Evolutionary conservation across 1,139 yeast genomes (phyloP).

Genomic region (Kurtzmaniella quercitrusa): DNA sequence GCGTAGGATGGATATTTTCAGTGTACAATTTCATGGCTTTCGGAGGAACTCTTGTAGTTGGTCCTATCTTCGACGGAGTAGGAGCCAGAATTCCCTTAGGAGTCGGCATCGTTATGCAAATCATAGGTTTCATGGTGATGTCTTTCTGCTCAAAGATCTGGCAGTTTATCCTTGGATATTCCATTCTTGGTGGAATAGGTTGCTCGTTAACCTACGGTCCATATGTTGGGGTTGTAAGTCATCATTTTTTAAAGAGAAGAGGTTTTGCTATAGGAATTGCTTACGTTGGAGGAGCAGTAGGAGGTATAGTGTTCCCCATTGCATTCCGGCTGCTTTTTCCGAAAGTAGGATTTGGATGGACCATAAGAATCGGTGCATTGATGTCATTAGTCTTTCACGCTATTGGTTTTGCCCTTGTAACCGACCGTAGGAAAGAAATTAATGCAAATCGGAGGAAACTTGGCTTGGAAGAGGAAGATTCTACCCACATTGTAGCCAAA

Average conservation of each 20-base stretch:
- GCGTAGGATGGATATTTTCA: conserved; percentile 32
- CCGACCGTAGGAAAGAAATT: conserved; percentile 21
- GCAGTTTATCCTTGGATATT: conserved; percentile 23
- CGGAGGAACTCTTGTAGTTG: conserved; percentile 21
- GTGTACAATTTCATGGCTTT: conserved; percentile 26
- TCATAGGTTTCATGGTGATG: conserved; percentile 20
- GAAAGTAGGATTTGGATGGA: conserved; percentile 27
- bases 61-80: conserved; percentile 22
- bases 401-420: conserved; percentile 14
- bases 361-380: conserved; percentile 23
- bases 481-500: conserved; percentile 9
- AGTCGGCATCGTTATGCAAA: conserved; percentile 15
- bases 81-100: conserved; percentile 19
- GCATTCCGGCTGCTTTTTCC: conserved; percentile 19
- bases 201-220: conserved; percentile 23
- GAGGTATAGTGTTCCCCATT: conserved; percentile 25
- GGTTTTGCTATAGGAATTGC: conserved; percentile 23
- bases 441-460: conserved; percentile 7
- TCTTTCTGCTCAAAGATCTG: conserved; percentile 18
- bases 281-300: conserved; percentile 27
- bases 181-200: conserved; percentile 21
- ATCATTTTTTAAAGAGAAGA: conserved; percentile 19
- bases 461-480: conserved; percentile 2
- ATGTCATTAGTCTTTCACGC: conserved; percentile 15
- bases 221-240: conserved; percentile 20